Evolutionary conservation across 345 rosid species (phyloP).

Genomic region (Moricandia arvensis): DNA sequence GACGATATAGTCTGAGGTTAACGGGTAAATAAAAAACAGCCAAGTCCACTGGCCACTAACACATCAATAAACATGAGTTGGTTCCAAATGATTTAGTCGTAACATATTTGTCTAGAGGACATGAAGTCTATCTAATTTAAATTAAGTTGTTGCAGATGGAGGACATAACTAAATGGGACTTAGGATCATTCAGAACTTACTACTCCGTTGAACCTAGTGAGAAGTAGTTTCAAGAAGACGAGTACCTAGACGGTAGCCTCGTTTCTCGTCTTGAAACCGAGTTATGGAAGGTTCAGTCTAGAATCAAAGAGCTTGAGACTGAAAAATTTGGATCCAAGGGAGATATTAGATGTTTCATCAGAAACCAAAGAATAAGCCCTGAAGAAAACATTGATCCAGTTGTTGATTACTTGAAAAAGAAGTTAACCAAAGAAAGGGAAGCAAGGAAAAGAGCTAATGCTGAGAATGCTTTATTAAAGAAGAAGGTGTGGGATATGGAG

Average conservation of each 20-base stretch:
- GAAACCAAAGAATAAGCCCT: background rate
- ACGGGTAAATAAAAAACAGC: too few species aligned
- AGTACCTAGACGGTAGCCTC: conserved; percentile 7
- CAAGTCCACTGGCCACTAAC: background rate
- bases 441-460: conserved; percentile 48
- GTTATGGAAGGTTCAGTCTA: conserved; percentile 34
- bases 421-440: conserved; percentile 5
- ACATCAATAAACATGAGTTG: background rate
- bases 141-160: conserved; percentile 18
- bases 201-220: conserved; percentile 29
- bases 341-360: background rate
- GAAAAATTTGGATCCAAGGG: conserved; percentile 9
- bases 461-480: conserved; percentile 39
- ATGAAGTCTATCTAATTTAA: background rate
- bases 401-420: conserved; percentile 26
- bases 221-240: conserved; percentile 7
- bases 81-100: background rate
- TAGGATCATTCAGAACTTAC: conserved; percentile 23
- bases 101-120: background rate
- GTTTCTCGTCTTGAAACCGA: conserved; percentile 23
- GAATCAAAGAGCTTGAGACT: conserved; percentile 32
- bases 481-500: conserved; percentile 24
- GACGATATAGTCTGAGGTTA: too few species aligned
- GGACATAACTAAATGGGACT: conserved; percentile 33
- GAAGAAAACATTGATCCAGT: conserved; percentile 16